Evolutionary conservation across 345 rosid species (phyloP), one percentile per base, ranked within the genome.

Genomic region (Passiflora organensis): DNA sequence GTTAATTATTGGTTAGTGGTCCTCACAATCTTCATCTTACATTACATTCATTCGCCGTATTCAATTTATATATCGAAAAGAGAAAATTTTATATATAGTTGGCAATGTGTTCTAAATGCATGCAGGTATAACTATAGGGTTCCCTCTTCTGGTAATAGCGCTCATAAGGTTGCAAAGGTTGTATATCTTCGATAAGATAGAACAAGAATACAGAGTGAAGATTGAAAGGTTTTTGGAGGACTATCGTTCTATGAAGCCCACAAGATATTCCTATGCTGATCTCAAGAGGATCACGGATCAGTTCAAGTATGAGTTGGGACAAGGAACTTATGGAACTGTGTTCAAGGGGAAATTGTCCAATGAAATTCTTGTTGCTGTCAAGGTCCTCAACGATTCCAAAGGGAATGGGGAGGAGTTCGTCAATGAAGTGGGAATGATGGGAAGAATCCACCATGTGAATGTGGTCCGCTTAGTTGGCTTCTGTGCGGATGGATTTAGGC

Each of bases 401-500:
- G 59, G 37, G 16, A 55, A 43, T 22, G 59, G 59, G 5, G 59
- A 25, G 25, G 59, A 55, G 6, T 55, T 55, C 49, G 44, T 43
- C 21, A 55, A 42, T 13, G 59, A 55, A 25, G 48, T 55, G 28
- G 41, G 17, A 55, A 16, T 15, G 17, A 24, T 55, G 16, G 59
- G 38, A 15, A 39, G 49, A 43, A 55, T 55, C 36, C 59, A 55
- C 38, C 59, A 55, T 55, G 49, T 43, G 20, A 55, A 55, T 17
- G 59, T 55, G 15, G 24, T 55, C 16, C 59, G 59, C 24, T 23
- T 55, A 15, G n/a, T 55, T 20, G 59, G 59, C 23, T 55, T 55
- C 38, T 43, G 59, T 22, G 59, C 59, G 3, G 59, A 55, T 16
- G 59, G 59, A 55, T 55, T 15, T 14, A 28, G 14, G 11, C 23